A percentile compares a stretch with the other conserved stretches of the same genome.
phyloP scores from a whole-genome alignment of 352 stramenopile species.

The Phytophthora vignae region DNA sequence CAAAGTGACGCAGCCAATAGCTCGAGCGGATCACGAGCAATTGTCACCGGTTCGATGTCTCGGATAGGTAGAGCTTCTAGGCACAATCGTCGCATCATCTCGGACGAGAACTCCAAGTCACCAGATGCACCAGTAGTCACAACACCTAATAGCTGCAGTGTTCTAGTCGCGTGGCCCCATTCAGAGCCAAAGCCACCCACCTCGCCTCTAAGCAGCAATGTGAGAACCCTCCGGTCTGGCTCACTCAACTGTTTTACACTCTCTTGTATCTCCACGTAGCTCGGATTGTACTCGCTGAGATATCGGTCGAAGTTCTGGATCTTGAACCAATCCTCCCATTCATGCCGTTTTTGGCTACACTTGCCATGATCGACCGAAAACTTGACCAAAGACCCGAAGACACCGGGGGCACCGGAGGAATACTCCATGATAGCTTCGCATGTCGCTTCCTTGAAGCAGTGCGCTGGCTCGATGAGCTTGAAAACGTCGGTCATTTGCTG shows the following conservation, averaged over 20 bases:
- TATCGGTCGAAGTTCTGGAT: slow-evolving; percentile 1
- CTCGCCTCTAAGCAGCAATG: slow-evolving; percentile 5
- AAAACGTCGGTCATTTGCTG: slow-evolving; percentile 38
- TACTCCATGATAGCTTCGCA: slow-evolving; percentile 20
- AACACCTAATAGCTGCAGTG: slow-evolving; percentile 15
- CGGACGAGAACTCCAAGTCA: slow-evolving; percentile 25
- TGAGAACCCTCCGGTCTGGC: slow-evolving; percentile 5
- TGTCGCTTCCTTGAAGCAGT: slow-evolving; percentile 21
- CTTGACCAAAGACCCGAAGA: slow-evolving; percentile 33
- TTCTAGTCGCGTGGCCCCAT: background rate
- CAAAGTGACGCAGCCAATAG: slow-evolving; percentile 4
- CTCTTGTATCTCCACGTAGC: background rate
- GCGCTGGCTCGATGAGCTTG: slow-evolving; percentile 14
- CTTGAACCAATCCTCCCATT: slow-evolving; percentile 23
- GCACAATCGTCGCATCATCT: slow-evolving; percentile 28
- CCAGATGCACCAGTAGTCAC: background rate
- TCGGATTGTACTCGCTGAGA: slow-evolving; percentile 1
- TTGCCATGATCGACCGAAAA: slow-evolving; percentile 28
- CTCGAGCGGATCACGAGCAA: slow-evolving; percentile 9
- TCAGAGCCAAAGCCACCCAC: slow-evolving; percentile 1
- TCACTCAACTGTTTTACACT: background rate
- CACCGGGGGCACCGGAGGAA: slow-evolving; percentile 29
- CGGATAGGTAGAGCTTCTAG: slow-evolving; percentile 25
- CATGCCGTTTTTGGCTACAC: slow-evolving; percentile 3
- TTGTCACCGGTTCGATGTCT: slow-evolving; percentile 11